Conservation (phyloP, 1,284 basidiomycete species). For the Austroboletus niveus region DNA sequence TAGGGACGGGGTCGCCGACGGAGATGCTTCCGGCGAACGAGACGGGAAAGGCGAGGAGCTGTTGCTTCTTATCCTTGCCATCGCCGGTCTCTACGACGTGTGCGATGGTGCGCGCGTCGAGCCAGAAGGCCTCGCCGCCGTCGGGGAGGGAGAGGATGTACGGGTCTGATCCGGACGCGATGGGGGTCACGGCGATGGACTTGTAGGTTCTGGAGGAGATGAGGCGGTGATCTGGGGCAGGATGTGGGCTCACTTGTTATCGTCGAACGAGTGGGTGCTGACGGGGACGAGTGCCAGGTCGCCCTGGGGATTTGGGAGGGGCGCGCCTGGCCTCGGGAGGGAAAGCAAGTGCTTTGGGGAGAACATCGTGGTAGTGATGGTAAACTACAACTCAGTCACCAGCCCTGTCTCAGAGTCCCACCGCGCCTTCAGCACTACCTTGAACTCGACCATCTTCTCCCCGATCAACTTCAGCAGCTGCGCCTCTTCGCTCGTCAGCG, state of each 20-base stretch:
- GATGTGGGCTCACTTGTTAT: constrained; percentile 58
- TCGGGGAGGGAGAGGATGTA: constrained; percentile 55
- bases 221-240: neutral
- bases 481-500: constrained; percentile 80
- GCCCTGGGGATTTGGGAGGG: constrained; percentile 63
- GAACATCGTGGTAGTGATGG: constrained; percentile 34
- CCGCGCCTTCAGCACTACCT: constrained; percentile 66
- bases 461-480: constrained; percentile 88
- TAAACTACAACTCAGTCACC: constrained; percentile 46
- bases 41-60: constrained; percentile 59
- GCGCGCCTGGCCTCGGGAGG: constrained; percentile 67
- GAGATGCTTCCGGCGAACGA: constrained; percentile 34
- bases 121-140: constrained; percentile 76
- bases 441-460: constrained; percentile 82
- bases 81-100: constrained; percentile 58
- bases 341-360: constrained; percentile 71
- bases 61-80: constrained; percentile 45
- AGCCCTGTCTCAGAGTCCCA: constrained; percentile 76
- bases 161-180: constrained; percentile 48
- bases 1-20: constrained; percentile 37
- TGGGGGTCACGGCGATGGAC: constrained; percentile 59
- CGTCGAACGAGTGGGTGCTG: constrained; percentile 66
- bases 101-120: constrained; percentile 63
- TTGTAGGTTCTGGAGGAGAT: constrained; percentile 58
- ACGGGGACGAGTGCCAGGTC: constrained; percentile 67